Evolutionary conservation across 78 protist genomes (phyloP).

Genomic region (Andalucia godoyi): DNA sequence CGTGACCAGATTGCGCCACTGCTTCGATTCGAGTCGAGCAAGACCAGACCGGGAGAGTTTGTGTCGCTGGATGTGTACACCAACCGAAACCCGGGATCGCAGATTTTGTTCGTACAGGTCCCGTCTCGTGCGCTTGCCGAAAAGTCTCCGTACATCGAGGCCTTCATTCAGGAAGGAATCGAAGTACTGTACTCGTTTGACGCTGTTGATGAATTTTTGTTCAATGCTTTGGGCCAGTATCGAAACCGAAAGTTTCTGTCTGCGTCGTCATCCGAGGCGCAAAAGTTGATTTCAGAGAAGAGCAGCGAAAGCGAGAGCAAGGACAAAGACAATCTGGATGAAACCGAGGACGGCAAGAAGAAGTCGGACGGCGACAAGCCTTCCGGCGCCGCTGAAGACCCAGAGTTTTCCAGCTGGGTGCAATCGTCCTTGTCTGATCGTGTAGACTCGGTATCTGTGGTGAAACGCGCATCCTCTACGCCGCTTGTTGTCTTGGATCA

Average conservation of each 20-base stretch:
- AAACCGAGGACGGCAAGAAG: neutral
- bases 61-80: slow-evolving; percentile 53
- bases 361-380: no score
- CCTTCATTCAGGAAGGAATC: slow-evolving; percentile 46
- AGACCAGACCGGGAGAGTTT: neutral
- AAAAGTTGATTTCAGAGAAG: no score
- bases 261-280: no score
- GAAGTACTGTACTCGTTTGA: slow-evolving; percentile 62
- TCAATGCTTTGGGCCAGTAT: slow-evolving; percentile 34
- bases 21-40: slow-evolving; percentile 52
- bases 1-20: slow-evolving; percentile 42
- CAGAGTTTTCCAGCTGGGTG: no score
- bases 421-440: no score
- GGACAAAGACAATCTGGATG: slow-evolving; percentile 11
- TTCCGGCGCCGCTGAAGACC: no score
- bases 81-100: slow-evolving; percentile 47
- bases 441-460: no score
- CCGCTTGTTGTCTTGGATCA: slow-evolving; percentile 22
- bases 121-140: slow-evolving; percentile 47
- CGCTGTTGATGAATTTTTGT: slow-evolving; percentile 66
- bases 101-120: slow-evolving; percentile 61
- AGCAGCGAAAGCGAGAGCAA: slow-evolving; percentile 36
- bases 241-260: slow-evolving; percentile 45
- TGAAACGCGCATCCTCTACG: slow-evolving; percentile 6
- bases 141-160: slow-evolving; percentile 73